These are phyloP conservation scores for Claviceps sp. DNA, from an alignment of 2,329 filamentous ascomycete genomes.

Conservation along the genomic window DNA sequence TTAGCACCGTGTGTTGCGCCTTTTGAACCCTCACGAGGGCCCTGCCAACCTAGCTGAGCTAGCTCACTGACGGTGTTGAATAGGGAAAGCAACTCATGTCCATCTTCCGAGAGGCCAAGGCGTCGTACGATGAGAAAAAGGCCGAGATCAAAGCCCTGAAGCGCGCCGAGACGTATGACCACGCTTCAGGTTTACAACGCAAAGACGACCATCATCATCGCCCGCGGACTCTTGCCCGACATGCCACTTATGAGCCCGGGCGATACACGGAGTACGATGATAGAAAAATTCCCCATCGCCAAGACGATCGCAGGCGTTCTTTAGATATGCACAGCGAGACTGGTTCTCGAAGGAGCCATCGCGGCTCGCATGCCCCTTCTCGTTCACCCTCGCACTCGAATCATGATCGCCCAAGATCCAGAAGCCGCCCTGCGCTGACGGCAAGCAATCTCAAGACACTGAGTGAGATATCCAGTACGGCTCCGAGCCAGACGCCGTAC, in stretches of 20 bases:
- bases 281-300: conserved; percentile 13
- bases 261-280: conserved; percentile 21
- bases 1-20: conserved; percentile 58
- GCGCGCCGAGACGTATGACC: conserved; percentile 46
- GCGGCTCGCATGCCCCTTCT: conserved; percentile 20
- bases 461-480: conserved; percentile 36
- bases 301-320: conserved; percentile 19
- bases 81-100: conserved; percentile 82
- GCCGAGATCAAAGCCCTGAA: conserved; percentile 58
- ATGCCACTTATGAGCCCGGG: conserved; percentile 8
- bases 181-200: conserved; percentile 8
- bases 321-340: conserved; percentile 21
- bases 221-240: conserved; percentile 1
- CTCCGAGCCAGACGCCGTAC: conserved; percentile 29
- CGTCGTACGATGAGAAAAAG: conserved; percentile 78
- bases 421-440: conserved; percentile 31
- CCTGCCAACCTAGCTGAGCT: neutral
- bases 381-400: conserved; percentile 7
- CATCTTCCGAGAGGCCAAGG: conserved; percentile 85
- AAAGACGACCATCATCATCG: neutral
- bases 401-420: conserved; percentile 17
- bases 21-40: neutral
- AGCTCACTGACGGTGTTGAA: neutral
- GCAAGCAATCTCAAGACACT: conserved; percentile 37
- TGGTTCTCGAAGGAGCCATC: conserved; percentile 30